Percentiles rank a stretch among this genome's conserved stretches.
Evolutionary conservation across 176 grass and related monocot genomes (phyloP).

Genomic region (Rhipidocladum racemiflorum): DNA sequence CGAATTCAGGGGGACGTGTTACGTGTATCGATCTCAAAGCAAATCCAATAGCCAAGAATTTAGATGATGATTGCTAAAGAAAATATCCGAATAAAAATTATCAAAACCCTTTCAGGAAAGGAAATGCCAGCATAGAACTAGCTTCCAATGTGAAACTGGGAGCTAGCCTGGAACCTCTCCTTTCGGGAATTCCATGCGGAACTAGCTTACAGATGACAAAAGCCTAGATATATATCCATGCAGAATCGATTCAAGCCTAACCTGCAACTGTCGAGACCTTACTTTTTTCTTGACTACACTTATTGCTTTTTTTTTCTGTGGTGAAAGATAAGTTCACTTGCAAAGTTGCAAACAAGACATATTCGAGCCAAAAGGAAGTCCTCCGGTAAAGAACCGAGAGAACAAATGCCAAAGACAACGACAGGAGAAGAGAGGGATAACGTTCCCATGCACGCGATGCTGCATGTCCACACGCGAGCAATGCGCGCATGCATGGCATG

Average conservation of each 20-base stretch:
- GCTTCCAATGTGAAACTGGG: neutral
- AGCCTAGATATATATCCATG: neutral
- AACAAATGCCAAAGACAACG: neutral
- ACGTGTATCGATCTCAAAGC: too few species aligned
- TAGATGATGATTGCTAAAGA: too few species aligned
- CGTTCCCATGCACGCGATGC: neutral
- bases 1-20: too few species aligned
- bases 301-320: too few species aligned
- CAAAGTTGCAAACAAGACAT: too few species aligned
- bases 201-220: neutral
- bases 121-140: neutral
- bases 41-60: too few species aligned
- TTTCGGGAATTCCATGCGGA: neutral
- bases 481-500: neutral
- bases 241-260: neutral
- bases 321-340: too few species aligned
- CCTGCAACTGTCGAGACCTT: neutral
- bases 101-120: too few species aligned
- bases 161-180: neutral
- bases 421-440: neutral
- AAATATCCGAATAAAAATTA: too few species aligned
- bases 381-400: neutral
- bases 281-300: too few species aligned
- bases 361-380: too few species aligned
- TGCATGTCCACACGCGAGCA: neutral